Evolutionary conservation across 2,329 filamentous ascomycete species (phyloP).

Genomic region (Pseudovirgaria hyperparasitica): DNA sequence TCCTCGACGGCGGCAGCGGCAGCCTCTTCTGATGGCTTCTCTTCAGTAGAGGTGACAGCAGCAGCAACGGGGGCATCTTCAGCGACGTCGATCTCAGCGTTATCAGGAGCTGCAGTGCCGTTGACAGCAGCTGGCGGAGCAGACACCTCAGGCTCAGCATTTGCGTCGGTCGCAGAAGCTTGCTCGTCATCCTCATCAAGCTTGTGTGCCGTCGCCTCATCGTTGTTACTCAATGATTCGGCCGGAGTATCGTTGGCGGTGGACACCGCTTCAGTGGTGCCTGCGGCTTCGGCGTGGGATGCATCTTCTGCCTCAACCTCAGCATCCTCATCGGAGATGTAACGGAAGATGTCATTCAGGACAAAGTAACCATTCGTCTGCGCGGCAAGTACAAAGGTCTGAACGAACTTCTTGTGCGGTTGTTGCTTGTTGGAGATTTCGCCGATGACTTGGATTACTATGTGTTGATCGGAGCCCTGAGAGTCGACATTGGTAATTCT

Average conservation of each 20-base stretch:
- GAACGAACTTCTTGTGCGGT: slow-evolving; percentile 89
- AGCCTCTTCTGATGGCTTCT: slow-evolving; percentile 20
- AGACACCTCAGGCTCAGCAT: slow-evolving; percentile 10
- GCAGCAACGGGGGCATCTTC: slow-evolving; percentile 25
- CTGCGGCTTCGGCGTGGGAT: slow-evolving; percentile 21
- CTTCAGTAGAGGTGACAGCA: slow-evolving; percentile 20
- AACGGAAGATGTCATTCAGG: slow-evolving; percentile 94
- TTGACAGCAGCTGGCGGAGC: slow-evolving; percentile 21
- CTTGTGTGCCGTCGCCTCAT: slow-evolving; percentile 49
- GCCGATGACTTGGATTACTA: slow-evolving; percentile 95
- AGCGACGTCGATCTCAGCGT: slow-evolving; percentile 21
- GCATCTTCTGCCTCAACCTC: slow-evolving; percentile 39
- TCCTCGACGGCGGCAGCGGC: slow-evolving; percentile 18
- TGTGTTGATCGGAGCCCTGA: slow-evolving; percentile 82
- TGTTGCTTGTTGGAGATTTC: slow-evolving; percentile 91
- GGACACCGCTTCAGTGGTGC: slow-evolving; percentile 27
- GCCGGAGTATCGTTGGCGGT: slow-evolving; percentile 18
- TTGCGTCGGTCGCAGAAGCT: slow-evolving; percentile 12
- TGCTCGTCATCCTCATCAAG: slow-evolving; percentile 47
- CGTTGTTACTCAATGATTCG: slow-evolving; percentile 18
- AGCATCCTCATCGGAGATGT: slow-evolving; percentile 74
- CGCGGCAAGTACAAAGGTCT: slow-evolving; percentile 93
- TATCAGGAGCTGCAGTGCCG: slow-evolving; percentile 22
- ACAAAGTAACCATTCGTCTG: slow-evolving; percentile 97
- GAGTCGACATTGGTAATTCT: slow-evolving; percentile 96